Conservation (phyloP, 2,329 filamentous ascomycete species). For the Exophiala lecanii-corni region DNA sequence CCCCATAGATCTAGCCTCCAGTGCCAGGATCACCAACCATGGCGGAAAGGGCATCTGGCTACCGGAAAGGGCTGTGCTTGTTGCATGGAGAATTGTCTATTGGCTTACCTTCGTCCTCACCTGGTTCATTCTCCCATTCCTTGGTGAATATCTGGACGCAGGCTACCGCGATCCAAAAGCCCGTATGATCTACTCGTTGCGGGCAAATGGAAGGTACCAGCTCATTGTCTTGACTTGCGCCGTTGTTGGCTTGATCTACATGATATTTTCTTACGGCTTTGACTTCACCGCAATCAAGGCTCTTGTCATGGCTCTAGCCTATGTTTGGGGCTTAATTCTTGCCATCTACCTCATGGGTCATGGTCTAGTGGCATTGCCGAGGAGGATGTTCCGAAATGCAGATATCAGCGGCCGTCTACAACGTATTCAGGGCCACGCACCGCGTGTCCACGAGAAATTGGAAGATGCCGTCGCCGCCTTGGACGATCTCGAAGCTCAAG, state of each 20-base stretch:
- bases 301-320: conserved; percentile 86
- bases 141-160: conserved; percentile 91
- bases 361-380: conserved; percentile 84
- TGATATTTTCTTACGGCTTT: conserved; percentile 73
- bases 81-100: conserved; percentile 92
- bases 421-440: conserved; percentile 72
- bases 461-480: conserved; percentile 76
- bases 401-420: conserved; percentile 70
- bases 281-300: conserved; percentile 70
- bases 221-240: conserved; percentile 69
- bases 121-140: conserved; percentile 90
- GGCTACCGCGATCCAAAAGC: conserved; percentile 83
- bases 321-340: conserved; percentile 85
- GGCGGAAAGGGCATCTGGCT: conserved; percentile 77
- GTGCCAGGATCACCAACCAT: conserved; percentile 57
- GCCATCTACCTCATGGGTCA: conserved; percentile 98
- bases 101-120: conserved; percentile 95
- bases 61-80: conserved; percentile 68
- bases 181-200: conserved; percentile 76
- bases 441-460: conserved; percentile 78
- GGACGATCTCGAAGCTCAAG: conserved; percentile 75
- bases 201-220: conserved; percentile 85
- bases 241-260: conserved; percentile 71
- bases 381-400: conserved; percentile 72
- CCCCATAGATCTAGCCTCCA: conserved; percentile 91